These are phyloP conservation scores for Coccomyxa sp. DNA, from an alignment of 139 green algal species.

Conservation along the genomic window DNA sequence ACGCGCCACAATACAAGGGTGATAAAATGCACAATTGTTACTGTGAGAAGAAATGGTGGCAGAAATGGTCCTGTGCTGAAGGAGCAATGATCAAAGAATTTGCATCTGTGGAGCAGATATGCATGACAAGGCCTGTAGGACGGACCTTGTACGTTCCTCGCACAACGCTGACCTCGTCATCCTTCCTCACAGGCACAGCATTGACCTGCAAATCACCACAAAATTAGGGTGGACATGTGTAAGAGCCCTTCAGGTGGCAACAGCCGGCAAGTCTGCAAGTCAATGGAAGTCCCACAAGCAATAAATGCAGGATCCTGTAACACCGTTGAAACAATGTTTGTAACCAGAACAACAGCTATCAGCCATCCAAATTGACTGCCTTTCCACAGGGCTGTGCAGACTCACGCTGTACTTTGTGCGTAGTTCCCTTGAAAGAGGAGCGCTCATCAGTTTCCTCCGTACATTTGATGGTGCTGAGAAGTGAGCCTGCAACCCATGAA, in stretches of 20 bases:
- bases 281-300: no score
- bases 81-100: background rate
- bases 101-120: background rate
- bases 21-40: background rate
- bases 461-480: slow-evolving; percentile 90
- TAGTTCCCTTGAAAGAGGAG: slow-evolving; percentile 87
- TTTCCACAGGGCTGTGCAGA: no score
- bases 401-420: slow-evolving; percentile 82
- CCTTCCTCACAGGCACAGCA: slow-evolving; percentile 93
- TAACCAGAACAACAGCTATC: background rate
- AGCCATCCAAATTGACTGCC: no score
- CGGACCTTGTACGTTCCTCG: slow-evolving; percentile 92
- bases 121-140: background rate
- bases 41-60: no score
- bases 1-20: background rate
- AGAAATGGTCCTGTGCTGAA: no score
- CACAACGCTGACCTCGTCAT: slow-evolving; percentile 97
- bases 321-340: background rate
- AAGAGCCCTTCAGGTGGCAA: no score
- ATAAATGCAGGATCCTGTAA: no score
- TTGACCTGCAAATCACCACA: slow-evolving; percentile 65
- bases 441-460: slow-evolving; percentile 93
- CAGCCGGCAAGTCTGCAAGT: no score
- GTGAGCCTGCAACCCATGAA: slow-evolving; percentile 72
- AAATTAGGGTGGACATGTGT: no score